These are phyloP conservation scores for Picocystis salinarum DNA, from an alignment of 139 green algal species.

Conservation along the genomic window DNA sequence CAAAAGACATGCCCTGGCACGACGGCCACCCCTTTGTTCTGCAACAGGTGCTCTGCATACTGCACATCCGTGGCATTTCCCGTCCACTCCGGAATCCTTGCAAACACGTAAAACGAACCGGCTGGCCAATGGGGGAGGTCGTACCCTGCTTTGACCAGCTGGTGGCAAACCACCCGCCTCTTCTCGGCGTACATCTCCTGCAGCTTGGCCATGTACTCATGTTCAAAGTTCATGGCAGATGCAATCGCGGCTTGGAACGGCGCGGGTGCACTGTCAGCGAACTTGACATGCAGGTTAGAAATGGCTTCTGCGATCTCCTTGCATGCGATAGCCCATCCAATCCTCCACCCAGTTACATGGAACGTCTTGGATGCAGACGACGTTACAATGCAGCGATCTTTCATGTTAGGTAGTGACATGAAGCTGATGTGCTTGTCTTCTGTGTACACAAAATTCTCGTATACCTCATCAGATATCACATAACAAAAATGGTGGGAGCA, in stretches of 20 bases:
- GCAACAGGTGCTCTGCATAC: neutral
- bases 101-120: constrained; percentile 11
- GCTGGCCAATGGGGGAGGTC: neutral
- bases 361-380: constrained; percentile 69
- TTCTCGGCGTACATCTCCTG: neutral
- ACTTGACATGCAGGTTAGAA: constrained; percentile 9
- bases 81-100: neutral
- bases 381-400: constrained; percentile 34
- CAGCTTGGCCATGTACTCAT: neutral
- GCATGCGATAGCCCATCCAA: constrained; percentile 14
- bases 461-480: constrained; percentile 54
- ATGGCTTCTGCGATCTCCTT: constrained; percentile 10
- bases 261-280: constrained; percentile 9
- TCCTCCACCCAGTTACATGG: constrained; percentile 67
- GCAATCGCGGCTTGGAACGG: constrained; percentile 11
- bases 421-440: constrained; percentile 34
- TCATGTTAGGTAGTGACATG: constrained; percentile 42
- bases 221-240: neutral
- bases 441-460: constrained; percentile 48
- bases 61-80: constrained; percentile 6
- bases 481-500: no score
- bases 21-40: constrained; percentile 6
- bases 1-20: no score
- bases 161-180: neutral
- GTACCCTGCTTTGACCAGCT: neutral